phyloP scores from a whole-genome alignment of 306 rosid genomes.

The Begonia fuchsioides region DNA sequence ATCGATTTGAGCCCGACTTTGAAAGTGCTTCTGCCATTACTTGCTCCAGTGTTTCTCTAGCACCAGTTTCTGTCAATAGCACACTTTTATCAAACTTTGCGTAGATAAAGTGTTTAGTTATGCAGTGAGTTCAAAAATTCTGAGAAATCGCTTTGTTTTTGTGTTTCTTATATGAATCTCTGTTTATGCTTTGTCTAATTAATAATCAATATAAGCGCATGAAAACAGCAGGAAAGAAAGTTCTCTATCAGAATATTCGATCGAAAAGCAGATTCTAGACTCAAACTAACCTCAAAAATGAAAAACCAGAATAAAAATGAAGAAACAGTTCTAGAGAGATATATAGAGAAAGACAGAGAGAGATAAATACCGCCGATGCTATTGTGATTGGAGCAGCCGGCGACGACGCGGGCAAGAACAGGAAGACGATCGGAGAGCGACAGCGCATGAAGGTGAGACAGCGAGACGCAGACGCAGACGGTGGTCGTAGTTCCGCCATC shows the following conservation, averaged over 20 bases:
- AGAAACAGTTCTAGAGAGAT: too few species aligned
- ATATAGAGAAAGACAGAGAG: background rate
- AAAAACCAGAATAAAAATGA: too few species aligned
- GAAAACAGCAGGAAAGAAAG: too few species aligned
- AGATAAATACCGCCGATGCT: slow-evolving; percentile 63
- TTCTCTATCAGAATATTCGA: too few species aligned
- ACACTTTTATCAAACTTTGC: background rate
- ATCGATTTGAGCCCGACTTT: slow-evolving; percentile 61
- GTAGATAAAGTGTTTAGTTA: too few species aligned
- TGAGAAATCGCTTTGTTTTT: too few species aligned
- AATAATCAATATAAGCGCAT: too few species aligned
- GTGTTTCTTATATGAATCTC: too few species aligned
- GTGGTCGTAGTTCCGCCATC: slow-evolving; percentile 90
- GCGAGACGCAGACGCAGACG: slow-evolving; percentile 69
- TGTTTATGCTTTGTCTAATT: too few species aligned
- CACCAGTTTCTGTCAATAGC: slow-evolving; percentile 54
- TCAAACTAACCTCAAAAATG: too few species aligned
- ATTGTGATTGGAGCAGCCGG: slow-evolving; percentile 92
- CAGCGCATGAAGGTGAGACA: slow-evolving; percentile 25
- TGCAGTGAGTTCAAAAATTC: too few species aligned
- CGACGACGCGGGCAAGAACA: slow-evolving; percentile 59
- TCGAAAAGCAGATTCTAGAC: too few species aligned
- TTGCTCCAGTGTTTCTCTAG: slow-evolving; percentile 75
- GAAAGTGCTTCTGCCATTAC: slow-evolving; percentile 81
- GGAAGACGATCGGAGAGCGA: slow-evolving; percentile 44